Conservation (phyloP, 768 basidiomycete species). For the Suillus luteus region DNA sequence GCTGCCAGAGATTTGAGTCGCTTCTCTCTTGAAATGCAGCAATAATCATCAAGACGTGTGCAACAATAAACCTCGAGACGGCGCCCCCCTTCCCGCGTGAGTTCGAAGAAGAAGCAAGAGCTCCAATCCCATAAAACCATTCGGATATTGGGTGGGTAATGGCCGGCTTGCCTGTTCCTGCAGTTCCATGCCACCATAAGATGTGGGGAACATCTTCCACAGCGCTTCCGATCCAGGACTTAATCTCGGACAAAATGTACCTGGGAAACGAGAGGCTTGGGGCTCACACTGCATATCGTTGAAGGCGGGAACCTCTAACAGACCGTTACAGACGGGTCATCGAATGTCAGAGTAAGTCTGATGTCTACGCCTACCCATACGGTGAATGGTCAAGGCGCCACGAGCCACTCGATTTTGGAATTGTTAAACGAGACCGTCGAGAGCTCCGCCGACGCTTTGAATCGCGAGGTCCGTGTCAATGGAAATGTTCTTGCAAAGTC, state of each 20-base stretch:
- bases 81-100: not conserved
- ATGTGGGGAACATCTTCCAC: conserved; percentile 4
- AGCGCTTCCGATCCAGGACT: conserved; percentile 23
- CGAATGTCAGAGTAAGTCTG: not conserved
- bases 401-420: not conserved
- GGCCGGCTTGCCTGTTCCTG: conserved; percentile 28
- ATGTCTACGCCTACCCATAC: conserved; percentile 1
- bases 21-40: conserved; percentile 26
- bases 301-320: not conserved
- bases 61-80: conserved; percentile 6
- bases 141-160: conserved; percentile 16
- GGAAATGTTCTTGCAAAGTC: not conserved
- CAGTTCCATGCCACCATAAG: conserved; percentile 24
- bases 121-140: conserved; percentile 9
- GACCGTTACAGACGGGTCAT: not conserved
- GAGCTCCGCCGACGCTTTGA: not conserved
- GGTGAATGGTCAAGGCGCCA: not conserved
- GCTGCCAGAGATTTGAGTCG: conserved; percentile 3
- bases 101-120: conserved; percentile 20
- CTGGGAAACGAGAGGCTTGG: conserved; percentile 19
- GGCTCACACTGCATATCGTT: not conserved
- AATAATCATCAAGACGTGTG: conserved; percentile 28
- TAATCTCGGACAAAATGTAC: conserved; percentile 29
- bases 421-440: not conserved
- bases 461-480: not conserved